phyloP scores from a whole-genome alignment of 192 early-diverging fungal genomes.

The Podila epigama region DNA sequence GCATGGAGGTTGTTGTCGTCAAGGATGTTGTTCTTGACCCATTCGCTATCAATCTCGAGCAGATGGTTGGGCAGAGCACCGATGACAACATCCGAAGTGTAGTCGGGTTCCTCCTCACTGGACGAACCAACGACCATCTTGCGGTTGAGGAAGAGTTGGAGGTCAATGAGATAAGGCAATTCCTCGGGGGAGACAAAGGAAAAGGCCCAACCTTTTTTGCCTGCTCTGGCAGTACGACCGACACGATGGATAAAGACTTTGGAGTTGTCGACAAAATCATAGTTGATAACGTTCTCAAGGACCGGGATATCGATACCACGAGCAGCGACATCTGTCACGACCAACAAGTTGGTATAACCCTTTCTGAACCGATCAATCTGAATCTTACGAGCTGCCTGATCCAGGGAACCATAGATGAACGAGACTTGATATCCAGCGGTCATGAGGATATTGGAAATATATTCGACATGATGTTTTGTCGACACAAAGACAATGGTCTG shows the following conservation, averaged over 20 bases:
- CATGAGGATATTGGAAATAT: constrained; percentile 77
- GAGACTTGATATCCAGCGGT: constrained; percentile 78
- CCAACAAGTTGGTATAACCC: constrained; percentile 78
- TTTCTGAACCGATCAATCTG: constrained; percentile 87
- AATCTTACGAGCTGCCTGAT: constrained; percentile 89
- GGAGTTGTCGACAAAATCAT: constrained; percentile 89
- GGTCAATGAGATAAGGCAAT: constrained; percentile 90
- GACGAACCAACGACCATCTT: constrained; percentile 58
- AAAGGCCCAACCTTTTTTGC: constrained; percentile 91
- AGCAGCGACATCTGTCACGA: constrained; percentile 99
- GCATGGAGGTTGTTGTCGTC: constrained; percentile 70
- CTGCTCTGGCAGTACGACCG: constrained; percentile 95
- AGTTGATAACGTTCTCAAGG: constrained; percentile 97
- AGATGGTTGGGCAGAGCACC: constrained; percentile 78
- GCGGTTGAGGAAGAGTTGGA: constrained; percentile 91
- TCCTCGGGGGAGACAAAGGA: constrained; percentile 90
- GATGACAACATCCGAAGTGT: constrained; percentile 81
- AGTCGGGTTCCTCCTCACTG: constrained; percentile 53
- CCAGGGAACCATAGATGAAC: constrained; percentile 94
- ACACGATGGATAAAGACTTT: constrained; percentile 98
- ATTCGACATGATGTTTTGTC: constrained; percentile 99
- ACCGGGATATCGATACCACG: constrained; percentile 99
- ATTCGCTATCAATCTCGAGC: constrained; percentile 78
- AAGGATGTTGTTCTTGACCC: constrained; percentile 67
- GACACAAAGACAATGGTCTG: constrained; percentile 95